Base-by-base conservation (phyloP, 768 basidiomycete genomes). In the Boletus edulis region DNA sequence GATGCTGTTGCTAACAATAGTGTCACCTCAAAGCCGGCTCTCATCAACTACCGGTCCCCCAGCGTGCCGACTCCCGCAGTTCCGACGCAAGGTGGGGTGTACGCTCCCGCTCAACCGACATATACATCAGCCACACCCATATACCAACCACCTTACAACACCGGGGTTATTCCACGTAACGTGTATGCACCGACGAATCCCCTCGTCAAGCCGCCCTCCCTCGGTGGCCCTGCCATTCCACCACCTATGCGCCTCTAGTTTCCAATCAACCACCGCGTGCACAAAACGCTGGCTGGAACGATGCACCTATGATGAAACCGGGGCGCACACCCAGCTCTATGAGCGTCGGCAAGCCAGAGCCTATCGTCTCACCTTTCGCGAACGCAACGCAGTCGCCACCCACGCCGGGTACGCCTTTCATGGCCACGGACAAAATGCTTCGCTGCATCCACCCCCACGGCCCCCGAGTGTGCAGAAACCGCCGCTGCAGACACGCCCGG, bases 281-380 rank as follows among this genome's bases (percentile, higher is more conserved):
- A 29, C 88, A 87, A 47, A 85, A 85, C 29, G 82, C 86, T 15
- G 93, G 93, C 0, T 98, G 94, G 94, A 98, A 98, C 63, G 95
- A 98, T 70, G 85, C 93, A 0, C 94, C 93, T 0, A 18, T 41
- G 4, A 67, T 76, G 13, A 60, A 75, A 15, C 66, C 74, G 10
- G 68, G 79, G 40, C 84, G 86, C 24, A 75, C 76, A 1, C 82
- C 87, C 1, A 76, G 79, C 20, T 72, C 79, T 6, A 63, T 76
- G 31, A 78, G 69, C 51, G 58, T 74, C 11, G 71, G 66, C 51
- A 91, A 89, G 63, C 86, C 82, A 3, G 76, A 78, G 8, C 82
- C 94, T 3, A 95, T 98, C 62, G 85, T 85, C 9, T 81, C 91
- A 10, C 95, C 95, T 0, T 97, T 98, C 83, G 91, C 94, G 9